A percentile compares a stretch with the other conserved stretches of the same genome.
phyloP scores from a whole-genome alignment of 2,329 filamentous ascomycete species.

The Sporothrix curviconia region DNA sequence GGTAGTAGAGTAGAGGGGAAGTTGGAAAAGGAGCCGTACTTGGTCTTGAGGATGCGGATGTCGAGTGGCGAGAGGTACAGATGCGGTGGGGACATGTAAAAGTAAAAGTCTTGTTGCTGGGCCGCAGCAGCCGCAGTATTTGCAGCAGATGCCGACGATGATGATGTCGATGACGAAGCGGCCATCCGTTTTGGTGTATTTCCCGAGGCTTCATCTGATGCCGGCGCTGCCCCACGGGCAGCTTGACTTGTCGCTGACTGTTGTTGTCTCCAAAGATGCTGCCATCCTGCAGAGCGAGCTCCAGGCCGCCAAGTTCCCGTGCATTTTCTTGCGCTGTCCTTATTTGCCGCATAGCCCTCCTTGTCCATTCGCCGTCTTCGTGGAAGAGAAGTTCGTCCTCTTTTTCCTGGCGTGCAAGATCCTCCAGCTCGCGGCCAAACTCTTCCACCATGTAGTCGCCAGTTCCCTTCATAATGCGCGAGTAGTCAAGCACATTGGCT shows the following conservation, averaged over 20 bases:
- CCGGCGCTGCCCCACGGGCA: neutral
- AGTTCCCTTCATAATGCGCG: slow-evolving; percentile 89
- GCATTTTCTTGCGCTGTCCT: slow-evolving; percentile 69
- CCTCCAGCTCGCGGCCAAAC: slow-evolving; percentile 70
- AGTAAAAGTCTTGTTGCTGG: slow-evolving; percentile 58
- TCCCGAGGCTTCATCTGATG: no score
- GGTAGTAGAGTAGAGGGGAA: slow-evolving; percentile 85
- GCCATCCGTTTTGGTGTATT: no score
- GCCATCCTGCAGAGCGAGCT: slow-evolving; percentile 21
- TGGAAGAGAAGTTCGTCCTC: slow-evolving; percentile 89
- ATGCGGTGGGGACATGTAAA: slow-evolving; percentile 81
- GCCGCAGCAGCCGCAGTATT: slow-evolving; percentile 18
- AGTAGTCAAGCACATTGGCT: slow-evolving; percentile 85
- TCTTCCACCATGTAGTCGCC: slow-evolving; percentile 79
- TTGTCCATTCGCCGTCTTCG: slow-evolving; percentile 88
- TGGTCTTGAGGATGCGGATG: slow-evolving; percentile 84
- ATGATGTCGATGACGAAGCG: neutral
- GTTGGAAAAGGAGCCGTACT: slow-evolving; percentile 72
- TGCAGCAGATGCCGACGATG: slow-evolving; percentile 7
- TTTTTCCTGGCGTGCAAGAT: slow-evolving; percentile 68
- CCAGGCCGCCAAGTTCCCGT: slow-evolving; percentile 35
- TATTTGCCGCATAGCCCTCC: slow-evolving; percentile 72
- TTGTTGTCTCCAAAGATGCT: neutral
- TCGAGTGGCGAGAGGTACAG: slow-evolving; percentile 86
- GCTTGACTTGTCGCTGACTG: neutral